These are phyloP conservation scores for Plectosphaerella cucumerina DNA, from an alignment of 2,329 filamentous ascomycete genomes.

Conservation along the genomic window DNA sequence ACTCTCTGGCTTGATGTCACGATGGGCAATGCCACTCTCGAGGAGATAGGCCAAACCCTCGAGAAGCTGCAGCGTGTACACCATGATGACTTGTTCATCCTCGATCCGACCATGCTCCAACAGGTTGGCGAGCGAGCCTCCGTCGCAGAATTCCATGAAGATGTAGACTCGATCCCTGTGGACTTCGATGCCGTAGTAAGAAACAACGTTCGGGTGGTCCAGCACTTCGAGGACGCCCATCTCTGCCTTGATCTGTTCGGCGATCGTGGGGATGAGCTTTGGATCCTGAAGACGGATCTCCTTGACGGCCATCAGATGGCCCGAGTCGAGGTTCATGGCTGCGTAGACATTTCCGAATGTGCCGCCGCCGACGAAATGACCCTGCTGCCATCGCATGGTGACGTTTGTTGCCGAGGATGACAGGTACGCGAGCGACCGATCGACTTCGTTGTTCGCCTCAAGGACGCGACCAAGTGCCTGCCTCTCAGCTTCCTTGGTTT, in stretches of 20 bases:
- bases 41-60: slow-evolving; percentile 94
- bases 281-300: slow-evolving; percentile 97
- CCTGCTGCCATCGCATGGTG: slow-evolving; percentile 95
- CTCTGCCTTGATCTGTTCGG: slow-evolving; percentile 90
- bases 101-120: slow-evolving; percentile 96
- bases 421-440: slow-evolving; percentile 88
- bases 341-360: slow-evolving; percentile 98
- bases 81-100: slow-evolving; percentile 96
- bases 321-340: slow-evolving; percentile 94
- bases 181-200: slow-evolving; percentile 96
- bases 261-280: slow-evolving; percentile 90
- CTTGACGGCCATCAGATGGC: slow-evolving; percentile 96
- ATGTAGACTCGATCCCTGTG: slow-evolving; percentile 99
- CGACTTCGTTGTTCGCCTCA: slow-evolving; percentile 92
- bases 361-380: slow-evolving; percentile 94
- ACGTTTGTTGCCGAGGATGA: slow-evolving; percentile 94
- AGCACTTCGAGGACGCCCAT: slow-evolving; percentile 95
- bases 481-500: slow-evolving; percentile 76
- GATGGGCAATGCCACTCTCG: slow-evolving; percentile 85
- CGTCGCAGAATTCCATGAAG: slow-evolving; percentile 99
- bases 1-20: slow-evolving; percentile 98
- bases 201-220: slow-evolving; percentile 96
- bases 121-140: slow-evolving; percentile 83
- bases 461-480: slow-evolving; percentile 86
- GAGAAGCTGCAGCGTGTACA: slow-evolving; percentile 89